Evolutionary conservation across 2,329 filamentous ascomycete genomes (phyloP).

Genomic region (Dothideomycetes sp.): DNA sequence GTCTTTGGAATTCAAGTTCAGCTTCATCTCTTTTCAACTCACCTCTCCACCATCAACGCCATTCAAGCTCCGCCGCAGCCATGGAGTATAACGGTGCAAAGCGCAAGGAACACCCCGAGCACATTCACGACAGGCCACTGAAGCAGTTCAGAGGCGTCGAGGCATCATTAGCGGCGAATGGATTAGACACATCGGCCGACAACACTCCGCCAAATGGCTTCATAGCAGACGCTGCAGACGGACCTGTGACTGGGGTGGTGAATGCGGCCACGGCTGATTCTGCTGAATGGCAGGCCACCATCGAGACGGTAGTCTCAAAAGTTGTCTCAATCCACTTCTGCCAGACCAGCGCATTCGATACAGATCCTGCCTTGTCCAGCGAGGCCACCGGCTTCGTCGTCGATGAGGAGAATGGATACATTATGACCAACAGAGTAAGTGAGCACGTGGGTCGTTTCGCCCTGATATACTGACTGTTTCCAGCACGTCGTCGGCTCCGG

Average conservation of each 20-base stretch:
- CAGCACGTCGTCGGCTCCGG: constrained; percentile 85
- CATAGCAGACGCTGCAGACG: constrained; percentile 28
- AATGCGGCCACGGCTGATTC: constrained; percentile 48
- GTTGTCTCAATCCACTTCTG: constrained; percentile 99
- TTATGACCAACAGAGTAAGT: constrained; percentile 36
- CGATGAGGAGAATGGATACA: constrained; percentile 76
- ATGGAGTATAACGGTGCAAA: constrained; percentile 12
- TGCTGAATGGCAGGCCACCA: constrained; percentile 89
- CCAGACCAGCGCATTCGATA: constrained; percentile 95
- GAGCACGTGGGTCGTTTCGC: background rate
- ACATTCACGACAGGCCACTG: constrained; percentile 19
- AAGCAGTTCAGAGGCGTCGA: constrained; percentile 19
- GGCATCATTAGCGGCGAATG: constrained; percentile 16
- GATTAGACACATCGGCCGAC: constrained; percentile 17
- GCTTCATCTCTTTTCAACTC: background rate
- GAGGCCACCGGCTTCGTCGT: constrained; percentile 98
- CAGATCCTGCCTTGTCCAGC: constrained; percentile 84
- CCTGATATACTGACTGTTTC: background rate
- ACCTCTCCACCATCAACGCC: background rate
- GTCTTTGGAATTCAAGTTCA: background rate
- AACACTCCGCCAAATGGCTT: constrained; percentile 23
- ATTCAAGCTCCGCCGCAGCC: background rate
- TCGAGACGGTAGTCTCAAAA: constrained; percentile 85
- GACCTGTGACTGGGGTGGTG: constrained; percentile 27
- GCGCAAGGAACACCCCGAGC: constrained; percentile 24